Evolutionary conservation across 2,329 filamentous ascomycete genomes (phyloP), one percentile per base, ranked within the genome.

Genomic region (Metarhizium robertsii): DNA sequence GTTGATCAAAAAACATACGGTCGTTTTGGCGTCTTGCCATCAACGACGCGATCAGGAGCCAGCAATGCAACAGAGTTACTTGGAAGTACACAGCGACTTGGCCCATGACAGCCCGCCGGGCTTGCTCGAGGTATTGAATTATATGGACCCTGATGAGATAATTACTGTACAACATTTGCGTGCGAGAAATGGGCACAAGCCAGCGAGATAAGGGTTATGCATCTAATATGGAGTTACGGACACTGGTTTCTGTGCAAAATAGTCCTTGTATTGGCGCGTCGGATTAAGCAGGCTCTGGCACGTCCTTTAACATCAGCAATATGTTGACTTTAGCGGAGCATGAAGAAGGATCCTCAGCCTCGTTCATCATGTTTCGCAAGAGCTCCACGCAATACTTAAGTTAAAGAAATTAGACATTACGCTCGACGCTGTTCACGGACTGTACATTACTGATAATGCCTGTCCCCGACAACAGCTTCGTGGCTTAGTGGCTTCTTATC

Each of bases 1-100:
- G 86, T 96, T 16, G 92, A 97, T 66, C 92, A 96, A 71, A 96
- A 96, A 78, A 96, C 90, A 6, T 96, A 92, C 65, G 92, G 92
- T 7, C 81, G 92, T 53, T 96, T 95, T 64, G 92, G 92, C 2
- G 88, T 96, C 14, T 75, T 97, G 55, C 92, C 92, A 2, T 79
- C 83, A 1, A 76, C 64, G 45, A 67, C 70, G 54, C 67, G 71
- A 18, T 64, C 70, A 40, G 65, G 67, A 49, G 67, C 72, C 6
- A 73, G 75, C 59, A 69, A 78, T 16, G 75, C 79, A 1, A 75
- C 87, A 62, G 84, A 83, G 54, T 80, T 88, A 57, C 75, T 88
- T 8, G 70, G 71, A 32, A 79, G 76, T 52, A 79, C 79, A 29
- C 87, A 90, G 68, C 79, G 88, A 60, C 73, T 91, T 47, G 87